These are phyloP conservation scores for Melaleuca quinquenervia DNA, from an alignment of 345 rosid genomes.

Conservation along the genomic window DNA sequence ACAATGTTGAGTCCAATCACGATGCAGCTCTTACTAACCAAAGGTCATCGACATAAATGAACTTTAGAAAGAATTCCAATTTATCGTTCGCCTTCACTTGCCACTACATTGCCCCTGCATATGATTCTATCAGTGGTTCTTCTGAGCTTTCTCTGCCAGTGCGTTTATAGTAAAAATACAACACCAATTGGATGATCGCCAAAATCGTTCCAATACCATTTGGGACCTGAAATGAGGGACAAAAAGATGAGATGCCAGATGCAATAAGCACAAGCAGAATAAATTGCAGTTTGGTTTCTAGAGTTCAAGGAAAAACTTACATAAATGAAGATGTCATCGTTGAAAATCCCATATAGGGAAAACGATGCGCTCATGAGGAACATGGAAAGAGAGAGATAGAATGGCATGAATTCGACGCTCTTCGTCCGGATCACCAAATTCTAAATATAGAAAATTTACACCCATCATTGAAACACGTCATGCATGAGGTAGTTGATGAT, in stretches of 20 bases:
- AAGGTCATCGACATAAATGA: background rate
- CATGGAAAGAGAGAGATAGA: slow-evolving; percentile 72
- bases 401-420: slow-evolving; percentile 94
- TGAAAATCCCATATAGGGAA: slow-evolving; percentile 57
- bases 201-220: slow-evolving; percentile 72
- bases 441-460: slow-evolving; percentile 19
- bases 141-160: slow-evolving; percentile 18
- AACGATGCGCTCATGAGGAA: slow-evolving; percentile 82
- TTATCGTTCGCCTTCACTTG: background rate
- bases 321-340: slow-evolving; percentile 47
- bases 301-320: slow-evolving; percentile 28
- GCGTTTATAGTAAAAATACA: slow-evolving; percentile 48
- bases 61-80: background rate
- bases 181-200: slow-evolving; percentile 56
- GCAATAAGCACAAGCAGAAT: background rate
- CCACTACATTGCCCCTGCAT: slow-evolving; percentile 10
- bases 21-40: background rate
- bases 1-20: background rate
- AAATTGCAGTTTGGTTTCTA: background rate
- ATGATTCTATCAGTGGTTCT: slow-evolving; percentile 50
- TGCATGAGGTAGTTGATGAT: background rate
- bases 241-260: background rate
- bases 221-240: slow-evolving; percentile 47
- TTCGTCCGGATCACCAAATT: slow-evolving; percentile 65
- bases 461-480: background rate